Evolutionary conservation across 495 filamentous ascomycete species (phyloP).

Genomic region (Lophiostoma macrostomum): DNA sequence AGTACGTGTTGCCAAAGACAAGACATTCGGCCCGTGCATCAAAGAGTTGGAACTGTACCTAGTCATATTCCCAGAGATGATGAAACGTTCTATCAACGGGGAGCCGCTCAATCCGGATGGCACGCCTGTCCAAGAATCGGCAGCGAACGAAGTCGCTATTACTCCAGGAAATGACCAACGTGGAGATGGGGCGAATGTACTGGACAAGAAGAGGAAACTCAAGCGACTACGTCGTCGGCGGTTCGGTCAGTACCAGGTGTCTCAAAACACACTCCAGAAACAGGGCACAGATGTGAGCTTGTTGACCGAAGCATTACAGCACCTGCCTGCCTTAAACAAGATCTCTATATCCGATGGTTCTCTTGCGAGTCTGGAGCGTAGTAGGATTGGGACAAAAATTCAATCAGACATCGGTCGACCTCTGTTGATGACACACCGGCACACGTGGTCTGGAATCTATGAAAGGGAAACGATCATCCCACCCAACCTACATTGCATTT

Average conservation of each 20-base stretch:
- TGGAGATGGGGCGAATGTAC: not conserved
- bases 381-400: not conserved
- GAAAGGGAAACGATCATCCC: not conserved
- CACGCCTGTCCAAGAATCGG: not conserved
- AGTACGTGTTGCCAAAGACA: not conserved
- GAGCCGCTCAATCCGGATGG: not conserved
- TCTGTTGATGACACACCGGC: not conserved
- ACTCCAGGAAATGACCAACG: too few species aligned
- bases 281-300: conserved; percentile 5
- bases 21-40: not conserved
- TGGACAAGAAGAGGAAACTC: not conserved
- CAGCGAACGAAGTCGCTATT: not conserved
- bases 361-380: not conserved
- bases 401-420: not conserved
- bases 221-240: not conserved
- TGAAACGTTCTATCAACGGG: not conserved
- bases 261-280: conserved; percentile 8
- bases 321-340: conserved; percentile 4
- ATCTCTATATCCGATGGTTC: not conserved
- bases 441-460: not conserved
- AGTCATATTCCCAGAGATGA: not conserved
- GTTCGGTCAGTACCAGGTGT: not conserved
- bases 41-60: conserved; percentile 3
- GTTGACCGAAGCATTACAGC: conserved; percentile 1
- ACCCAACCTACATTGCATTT: not conserved